phyloP scores from a whole-genome alignment of 2,329 filamentous ascomycete species.

The Fusarium sp. region DNA sequence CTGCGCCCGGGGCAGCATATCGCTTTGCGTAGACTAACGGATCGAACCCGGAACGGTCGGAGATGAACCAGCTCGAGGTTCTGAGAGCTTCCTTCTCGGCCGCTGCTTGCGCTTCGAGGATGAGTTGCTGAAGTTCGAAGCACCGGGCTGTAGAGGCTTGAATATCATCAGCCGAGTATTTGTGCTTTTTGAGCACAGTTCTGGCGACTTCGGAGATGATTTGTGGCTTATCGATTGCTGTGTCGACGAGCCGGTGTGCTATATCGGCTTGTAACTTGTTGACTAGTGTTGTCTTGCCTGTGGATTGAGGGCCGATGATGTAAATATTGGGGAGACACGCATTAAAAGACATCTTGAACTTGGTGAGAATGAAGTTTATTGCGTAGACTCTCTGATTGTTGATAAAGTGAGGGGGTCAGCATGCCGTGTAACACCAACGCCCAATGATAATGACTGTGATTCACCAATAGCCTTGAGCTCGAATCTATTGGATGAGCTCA shows the following conservation, averaged over 20 bases:
- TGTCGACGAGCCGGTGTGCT: conserved; percentile 1
- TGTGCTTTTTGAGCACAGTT: conserved; percentile 45
- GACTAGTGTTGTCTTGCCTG: conserved; percentile 56
- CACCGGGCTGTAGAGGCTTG: conserved; percentile 39
- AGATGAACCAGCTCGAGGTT: conserved; percentile 48
- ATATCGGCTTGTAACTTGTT: conserved; percentile 45
- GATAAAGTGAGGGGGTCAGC: not conserved
- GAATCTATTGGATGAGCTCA: not conserved
- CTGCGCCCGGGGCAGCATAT: conserved; percentile 44
- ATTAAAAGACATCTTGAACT: not conserved
- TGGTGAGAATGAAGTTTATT: too few species aligned
- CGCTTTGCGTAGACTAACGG: conserved; percentile 52
- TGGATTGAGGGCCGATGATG: conserved; percentile 56
- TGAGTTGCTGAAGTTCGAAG: conserved; percentile 49
- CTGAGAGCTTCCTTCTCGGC: conserved; percentile 41
- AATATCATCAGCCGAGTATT: conserved; percentile 49
- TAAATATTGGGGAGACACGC: conserved; percentile 43
- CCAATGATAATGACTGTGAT: not conserved
- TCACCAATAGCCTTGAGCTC: not conserved
- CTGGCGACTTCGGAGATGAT: conserved; percentile 52
- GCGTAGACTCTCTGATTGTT: fast-evolving
- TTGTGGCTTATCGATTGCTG: conserved; percentile 13
- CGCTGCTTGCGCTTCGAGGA: conserved; percentile 48
- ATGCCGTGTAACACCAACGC: not conserved
- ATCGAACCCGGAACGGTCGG: conserved; percentile 55